Evolutionary conservation across 2,329 filamentous ascomycete genomes (phyloP).

Genomic region (Boeremia lycopersici): DNA sequence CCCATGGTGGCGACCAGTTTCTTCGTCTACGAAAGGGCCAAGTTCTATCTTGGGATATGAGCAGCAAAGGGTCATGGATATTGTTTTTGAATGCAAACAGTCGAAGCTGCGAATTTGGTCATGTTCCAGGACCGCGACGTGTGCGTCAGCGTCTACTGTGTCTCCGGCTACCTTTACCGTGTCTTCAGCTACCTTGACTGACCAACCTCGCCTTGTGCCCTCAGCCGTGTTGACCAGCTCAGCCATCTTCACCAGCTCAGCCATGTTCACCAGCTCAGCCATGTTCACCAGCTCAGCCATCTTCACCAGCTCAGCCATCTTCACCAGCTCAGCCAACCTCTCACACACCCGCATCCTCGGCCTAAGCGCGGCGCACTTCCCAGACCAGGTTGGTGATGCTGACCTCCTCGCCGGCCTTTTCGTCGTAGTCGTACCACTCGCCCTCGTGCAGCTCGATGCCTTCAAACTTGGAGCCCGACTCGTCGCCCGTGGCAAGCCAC

Average conservation of each 20-base stretch:
- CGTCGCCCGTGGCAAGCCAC: constrained; percentile 82
- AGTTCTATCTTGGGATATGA: constrained; percentile 60
- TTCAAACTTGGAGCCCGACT: constrained; percentile 81
- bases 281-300: too few species aligned
- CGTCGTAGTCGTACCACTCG: constrained; percentile 98
- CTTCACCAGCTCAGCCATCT: too few species aligned
- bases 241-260: too few species aligned
- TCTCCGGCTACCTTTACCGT: too few species aligned
- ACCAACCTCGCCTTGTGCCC: too few species aligned
- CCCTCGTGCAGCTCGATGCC: constrained; percentile 83
- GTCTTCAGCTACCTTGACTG: background rate
- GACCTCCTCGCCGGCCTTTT: constrained; percentile 89
- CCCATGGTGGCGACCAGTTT: constrained; percentile 82
- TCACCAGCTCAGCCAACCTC: background rate
- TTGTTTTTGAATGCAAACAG: background rate
- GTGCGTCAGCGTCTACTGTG: background rate
- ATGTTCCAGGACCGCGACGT: background rate
- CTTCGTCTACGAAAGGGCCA: constrained; percentile 70
- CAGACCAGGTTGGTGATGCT: constrained; percentile 89
- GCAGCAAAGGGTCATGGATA: background rate
- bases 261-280: too few species aligned
- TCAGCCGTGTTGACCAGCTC: too few species aligned
- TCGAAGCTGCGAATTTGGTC: background rate
- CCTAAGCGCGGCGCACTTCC: constrained; percentile 75
- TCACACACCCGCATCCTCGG: background rate